Conservation (phyloP, 352 stramenopile species). For the Pythium graminicola region DNA sequence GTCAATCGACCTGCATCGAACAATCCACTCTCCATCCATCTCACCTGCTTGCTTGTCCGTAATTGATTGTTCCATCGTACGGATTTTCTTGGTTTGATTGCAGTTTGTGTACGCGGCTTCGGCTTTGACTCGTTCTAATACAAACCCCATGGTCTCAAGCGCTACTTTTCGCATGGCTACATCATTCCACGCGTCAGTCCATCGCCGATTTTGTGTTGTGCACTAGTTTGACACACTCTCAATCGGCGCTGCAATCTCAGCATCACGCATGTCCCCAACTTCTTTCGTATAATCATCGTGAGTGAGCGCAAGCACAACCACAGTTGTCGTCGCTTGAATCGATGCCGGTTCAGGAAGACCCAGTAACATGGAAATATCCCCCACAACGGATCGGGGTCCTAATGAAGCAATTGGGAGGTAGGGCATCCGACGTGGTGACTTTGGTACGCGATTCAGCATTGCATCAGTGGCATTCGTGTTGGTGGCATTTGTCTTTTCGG, state of each 20-base stretch:
- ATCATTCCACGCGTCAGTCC: background rate
- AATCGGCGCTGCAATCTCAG: conserved; percentile 19
- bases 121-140: conserved; percentile 41
- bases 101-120: conserved; percentile 38
- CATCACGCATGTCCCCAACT: conserved; percentile 31
- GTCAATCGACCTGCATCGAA: too few relatives aligned
- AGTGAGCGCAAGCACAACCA: conserved; percentile 16
- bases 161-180: conserved; percentile 36
- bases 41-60: conserved; percentile 9
- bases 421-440: background rate
- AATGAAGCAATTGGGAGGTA: conserved; percentile 22
- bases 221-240: conserved; percentile 19
- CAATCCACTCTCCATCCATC: background rate
- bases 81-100: conserved; percentile 24
- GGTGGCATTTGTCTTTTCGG: conserved; percentile 12
- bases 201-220: too few relatives aligned
- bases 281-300: conserved; percentile 30
- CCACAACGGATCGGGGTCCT: conserved; percentile 15
- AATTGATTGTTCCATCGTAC: conserved; percentile 1
- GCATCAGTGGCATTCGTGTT: background rate
- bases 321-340: conserved; percentile 20
- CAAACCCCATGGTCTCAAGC: conserved; percentile 45
- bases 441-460: conserved; percentile 1
- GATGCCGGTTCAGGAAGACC: conserved; percentile 16
- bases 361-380: conserved; percentile 21